phyloP scores from a whole-genome alignment of 768 basidiomycete genomes.

The Collybiopsis luxurians region DNA sequence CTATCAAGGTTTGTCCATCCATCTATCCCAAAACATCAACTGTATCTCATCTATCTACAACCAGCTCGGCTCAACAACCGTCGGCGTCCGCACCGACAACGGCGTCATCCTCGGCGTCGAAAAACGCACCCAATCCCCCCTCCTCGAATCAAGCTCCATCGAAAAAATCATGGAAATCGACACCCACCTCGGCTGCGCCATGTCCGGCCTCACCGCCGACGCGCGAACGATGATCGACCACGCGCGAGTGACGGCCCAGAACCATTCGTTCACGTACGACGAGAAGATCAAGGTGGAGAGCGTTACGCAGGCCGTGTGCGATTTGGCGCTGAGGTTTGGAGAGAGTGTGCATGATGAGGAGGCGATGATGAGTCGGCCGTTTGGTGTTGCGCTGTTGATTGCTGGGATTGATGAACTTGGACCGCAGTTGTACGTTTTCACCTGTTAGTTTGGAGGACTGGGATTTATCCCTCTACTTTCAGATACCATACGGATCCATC shows the following conservation, averaged over 20 bases:
- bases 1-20: conserved; percentile 78
- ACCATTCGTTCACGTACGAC: conserved; percentile 96
- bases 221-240: conserved; percentile 99
- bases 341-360: conserved; percentile 99
- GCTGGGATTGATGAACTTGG: conserved; percentile 97
- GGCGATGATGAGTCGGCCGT: conserved; percentile 98
- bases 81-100: conserved; percentile 87
- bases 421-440: conserved; percentile 81
- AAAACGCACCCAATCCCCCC: conserved; percentile 96
- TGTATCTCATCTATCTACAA: background rate
- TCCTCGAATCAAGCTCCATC: conserved; percentile 92
- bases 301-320: conserved; percentile 96
- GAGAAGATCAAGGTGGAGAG: conserved; percentile 97
- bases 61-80: conserved; percentile 96
- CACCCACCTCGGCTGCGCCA: conserved; percentile 92
- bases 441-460: background rate
- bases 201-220: conserved; percentile 97
- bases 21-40: background rate
- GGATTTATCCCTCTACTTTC: conserved; percentile 8
- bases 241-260: conserved; percentile 93
- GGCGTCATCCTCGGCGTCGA: conserved; percentile 95
- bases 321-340: conserved; percentile 93
- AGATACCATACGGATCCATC: conserved; percentile 99
- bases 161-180: conserved; percentile 99
- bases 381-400: conserved; percentile 95